Base-by-base conservation (phyloP, 2,329 filamentous ascomycete genomes). In the Metarhizium humberi region DNA sequence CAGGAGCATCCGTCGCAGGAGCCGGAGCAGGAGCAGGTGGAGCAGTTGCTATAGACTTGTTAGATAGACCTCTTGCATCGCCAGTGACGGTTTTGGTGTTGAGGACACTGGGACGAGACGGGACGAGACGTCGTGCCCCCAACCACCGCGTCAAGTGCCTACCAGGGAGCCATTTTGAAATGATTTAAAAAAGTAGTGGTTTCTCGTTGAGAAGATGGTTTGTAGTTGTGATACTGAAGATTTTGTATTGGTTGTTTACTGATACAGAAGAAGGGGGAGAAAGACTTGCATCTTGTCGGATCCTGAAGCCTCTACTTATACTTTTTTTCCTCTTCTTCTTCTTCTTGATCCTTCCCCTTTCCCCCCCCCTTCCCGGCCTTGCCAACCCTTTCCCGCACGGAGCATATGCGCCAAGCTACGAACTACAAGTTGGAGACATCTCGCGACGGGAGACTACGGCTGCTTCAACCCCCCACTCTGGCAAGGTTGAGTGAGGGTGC, bases 1-100 rank as follows among this genome's bases (percentile, higher is more conserved):
- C 62, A 64, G 40, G 61, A 58, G 58, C 62, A 64, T 48, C 51
- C 34, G 52, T 59, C 42, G 58, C 62, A 64, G 55, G 51, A 47
- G 58, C 60, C 59, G 56, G 62, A 42, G 60, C 62, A 64, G 42
- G 55, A 56, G 60, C 62, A 64, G 29, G 48, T 50, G 36, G 58
- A 56, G 59, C 62, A 64, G 53, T 52, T 49, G 56, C 62, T 63
- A 16, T 40, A 18, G 6, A 46, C 20, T 32, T 2, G 45, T 57
- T 53, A 53, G 42, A 11, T 53, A 53, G 42, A 11, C 6, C 1
- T 34, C 10, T 34, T 11, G 6, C 32, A 34, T 34, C 10, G 6
- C 32, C 32, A 7, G 32, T 34, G 32, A 34, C 6, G 10, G 32
- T 11, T 34, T 34, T 34, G 32, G 32, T 11, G 32, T 34, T 11